These are phyloP conservation scores for Pseudoneurospora amorphoporcata DNA, from an alignment of 495 filamentous ascomycete species.

Conservation along the genomic window DNA sequence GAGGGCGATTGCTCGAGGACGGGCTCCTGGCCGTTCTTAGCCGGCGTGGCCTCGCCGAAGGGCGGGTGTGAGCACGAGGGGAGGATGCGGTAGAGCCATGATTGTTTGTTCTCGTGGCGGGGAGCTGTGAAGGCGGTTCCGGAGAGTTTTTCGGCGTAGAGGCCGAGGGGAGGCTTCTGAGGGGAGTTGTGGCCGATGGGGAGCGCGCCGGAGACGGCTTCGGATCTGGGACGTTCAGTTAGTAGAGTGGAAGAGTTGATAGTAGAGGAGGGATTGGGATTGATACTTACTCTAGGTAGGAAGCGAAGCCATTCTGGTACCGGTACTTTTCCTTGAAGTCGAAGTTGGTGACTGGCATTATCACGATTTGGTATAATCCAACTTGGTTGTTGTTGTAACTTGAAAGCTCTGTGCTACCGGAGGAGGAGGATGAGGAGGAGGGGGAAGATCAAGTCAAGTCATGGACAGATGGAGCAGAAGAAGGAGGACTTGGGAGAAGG, in stretches of 20 bases:
- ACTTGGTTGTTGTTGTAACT: not conserved
- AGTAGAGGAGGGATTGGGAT: not conserved
- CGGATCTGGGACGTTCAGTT: constrained; percentile 23
- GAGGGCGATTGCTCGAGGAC: not conserved
- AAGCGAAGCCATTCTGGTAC: constrained; percentile 60
- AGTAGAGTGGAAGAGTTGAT: not conserved
- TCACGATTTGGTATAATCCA: constrained; percentile 6
- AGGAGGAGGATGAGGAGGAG: not conserved
- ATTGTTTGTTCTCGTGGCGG: constrained; percentile 76
- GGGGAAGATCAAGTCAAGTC: not conserved
- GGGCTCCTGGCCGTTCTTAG: constrained; percentile 12
- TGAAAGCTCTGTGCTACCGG: not conserved
- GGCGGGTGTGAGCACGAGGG: constrained; percentile 73
- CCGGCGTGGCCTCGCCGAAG: constrained; percentile 42
- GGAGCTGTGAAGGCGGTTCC: constrained; percentile 91
- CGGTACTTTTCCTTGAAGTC: constrained; percentile 48
- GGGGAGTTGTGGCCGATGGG: constrained; percentile 70
- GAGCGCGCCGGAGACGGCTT: constrained; percentile 37
- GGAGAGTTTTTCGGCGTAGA: constrained; percentile 90
- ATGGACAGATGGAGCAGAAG: not conserved
- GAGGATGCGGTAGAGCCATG: constrained; percentile 90
- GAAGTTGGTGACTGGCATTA: constrained; percentile 50
- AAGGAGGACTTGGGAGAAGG: not conserved
- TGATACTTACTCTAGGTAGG: constrained; percentile 46
- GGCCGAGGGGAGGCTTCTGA: constrained; percentile 71